Evolutionary conservation across 441 rosid genomes (phyloP).

Genomic region (Jatropha podagrica): DNA sequence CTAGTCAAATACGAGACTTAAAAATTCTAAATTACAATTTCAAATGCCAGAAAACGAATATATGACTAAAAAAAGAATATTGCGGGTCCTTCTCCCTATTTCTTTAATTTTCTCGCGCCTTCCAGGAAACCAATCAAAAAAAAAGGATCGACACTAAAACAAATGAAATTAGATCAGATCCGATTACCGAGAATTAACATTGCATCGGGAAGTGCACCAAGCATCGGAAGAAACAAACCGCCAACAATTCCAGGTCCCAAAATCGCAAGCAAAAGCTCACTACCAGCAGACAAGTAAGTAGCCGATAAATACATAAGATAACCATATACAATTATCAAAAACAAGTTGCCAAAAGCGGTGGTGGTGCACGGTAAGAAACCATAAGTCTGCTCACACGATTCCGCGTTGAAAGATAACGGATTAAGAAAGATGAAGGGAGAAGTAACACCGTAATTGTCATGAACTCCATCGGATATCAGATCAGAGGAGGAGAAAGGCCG

Average conservation of each 20-base stretch:
- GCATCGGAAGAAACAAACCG: conserved; percentile 86
- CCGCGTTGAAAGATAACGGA: conserved; percentile 27
- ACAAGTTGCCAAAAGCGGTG: conserved; percentile 71
- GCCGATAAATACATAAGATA: conserved; percentile 85
- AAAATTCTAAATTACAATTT: too few species aligned
- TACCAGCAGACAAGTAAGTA: conserved; percentile 73
- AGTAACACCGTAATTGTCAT: not conserved
- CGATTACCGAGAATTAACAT: conserved; percentile 83
- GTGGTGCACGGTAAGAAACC: conserved; percentile 94
- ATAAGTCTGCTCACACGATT: conserved; percentile 77
- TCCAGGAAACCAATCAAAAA: not conserved
- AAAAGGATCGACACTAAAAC: not conserved
- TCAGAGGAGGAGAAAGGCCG: conserved; percentile 28
- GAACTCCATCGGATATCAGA: conserved; percentile 38
- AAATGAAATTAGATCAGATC: not conserved
- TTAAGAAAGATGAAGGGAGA: conserved; percentile 1
- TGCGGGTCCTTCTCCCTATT: not conserved
- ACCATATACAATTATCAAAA: conserved; percentile 78
- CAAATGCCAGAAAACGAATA: too few species aligned
- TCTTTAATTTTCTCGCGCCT: not conserved
- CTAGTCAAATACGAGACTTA: too few species aligned
- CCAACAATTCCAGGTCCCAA: conserved; percentile 91
- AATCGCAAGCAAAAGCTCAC: conserved; percentile 90
- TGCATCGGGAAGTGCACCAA: conserved; percentile 97
- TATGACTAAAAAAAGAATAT: too few species aligned